phyloP scores from a whole-genome alignment of 208 protist genomes.

The Acanthamoeba castellanii region DNA sequence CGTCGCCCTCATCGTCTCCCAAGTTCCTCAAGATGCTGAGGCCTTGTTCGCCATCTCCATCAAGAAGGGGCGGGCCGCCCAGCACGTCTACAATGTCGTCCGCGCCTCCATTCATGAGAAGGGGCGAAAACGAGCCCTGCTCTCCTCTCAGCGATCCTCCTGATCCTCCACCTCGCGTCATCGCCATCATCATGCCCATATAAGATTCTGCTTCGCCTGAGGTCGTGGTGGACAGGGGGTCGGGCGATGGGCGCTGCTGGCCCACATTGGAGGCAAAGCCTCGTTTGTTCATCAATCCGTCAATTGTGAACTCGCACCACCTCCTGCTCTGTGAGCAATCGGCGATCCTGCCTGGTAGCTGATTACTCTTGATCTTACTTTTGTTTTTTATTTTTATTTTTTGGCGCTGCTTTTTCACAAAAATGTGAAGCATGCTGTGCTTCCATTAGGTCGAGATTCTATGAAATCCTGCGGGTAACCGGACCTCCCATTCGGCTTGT shows the following conservation, averaged over 20 bases:
- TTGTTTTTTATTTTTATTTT: no score
- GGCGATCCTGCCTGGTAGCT: no score
- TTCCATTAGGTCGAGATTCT: no score
- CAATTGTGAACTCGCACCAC: not conserved
- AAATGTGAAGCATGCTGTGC: no score
- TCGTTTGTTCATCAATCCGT: constrained; percentile 15
- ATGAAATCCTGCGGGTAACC: no score
- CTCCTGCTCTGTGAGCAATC: no score
- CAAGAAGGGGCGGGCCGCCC: not conserved
- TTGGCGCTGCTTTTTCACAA: no score
- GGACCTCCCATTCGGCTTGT: no score
- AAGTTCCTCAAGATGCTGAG: not conserved
- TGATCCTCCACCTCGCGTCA: not conserved
- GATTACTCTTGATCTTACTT: no score
- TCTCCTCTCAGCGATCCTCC: not conserved
- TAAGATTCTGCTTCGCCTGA: not conserved
- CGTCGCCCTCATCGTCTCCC: not conserved
- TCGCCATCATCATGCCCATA: not conserved
- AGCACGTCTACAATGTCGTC: not conserved
- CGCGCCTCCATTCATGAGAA: not conserved
- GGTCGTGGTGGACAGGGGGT: not conserved
- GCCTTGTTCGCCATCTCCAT: not conserved
- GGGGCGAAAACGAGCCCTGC: not conserved
- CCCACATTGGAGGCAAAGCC: not conserved
- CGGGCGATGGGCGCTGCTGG: not conserved